Conservation (phyloP, 1,284 basidiomycete species). For the Heterobasidion occidentale region DNA sequence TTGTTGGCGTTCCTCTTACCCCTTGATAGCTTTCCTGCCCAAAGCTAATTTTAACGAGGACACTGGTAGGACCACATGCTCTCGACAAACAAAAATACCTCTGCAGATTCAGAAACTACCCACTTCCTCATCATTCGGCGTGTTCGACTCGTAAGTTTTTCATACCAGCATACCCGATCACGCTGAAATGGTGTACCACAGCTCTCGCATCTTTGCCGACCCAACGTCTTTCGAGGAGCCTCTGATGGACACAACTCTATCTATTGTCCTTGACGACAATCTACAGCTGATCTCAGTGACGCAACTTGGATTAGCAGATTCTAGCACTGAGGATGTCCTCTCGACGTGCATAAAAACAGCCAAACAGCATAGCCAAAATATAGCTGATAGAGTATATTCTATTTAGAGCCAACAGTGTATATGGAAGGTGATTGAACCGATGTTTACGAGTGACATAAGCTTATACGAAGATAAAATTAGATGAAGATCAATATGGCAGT, state of each 20-base stretch:
- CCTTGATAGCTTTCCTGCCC: constrained; percentile 58
- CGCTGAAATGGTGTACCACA: constrained; percentile 16
- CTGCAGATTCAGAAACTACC: constrained; percentile 48
- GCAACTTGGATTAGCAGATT: constrained; percentile 44
- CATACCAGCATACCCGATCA: not conserved
- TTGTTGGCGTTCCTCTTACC: not conserved
- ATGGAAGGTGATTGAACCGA: not conserved
- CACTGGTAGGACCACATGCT: constrained; percentile 58
- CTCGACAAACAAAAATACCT: constrained; percentile 39
- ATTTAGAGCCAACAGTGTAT: not conserved
- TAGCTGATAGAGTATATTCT: not conserved
- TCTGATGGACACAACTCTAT: constrained; percentile 64
- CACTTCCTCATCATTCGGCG: constrained; percentile 68
- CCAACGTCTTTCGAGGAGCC: constrained; percentile 89
- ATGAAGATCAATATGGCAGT: not conserved
- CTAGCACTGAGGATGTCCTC: not conserved
- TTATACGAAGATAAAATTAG: not conserved
- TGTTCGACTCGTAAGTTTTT: constrained; percentile 64
- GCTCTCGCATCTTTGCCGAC: constrained; percentile 70
- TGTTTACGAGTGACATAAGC: not conserved
- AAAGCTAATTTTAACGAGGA: constrained; percentile 70
- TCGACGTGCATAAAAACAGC: not conserved
- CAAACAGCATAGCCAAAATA: not conserved
- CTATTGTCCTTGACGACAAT: constrained; percentile 53
- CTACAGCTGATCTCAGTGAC: constrained; percentile 48